Evolutionary conservation across 208 protist species (phyloP).

Genomic region (Leishmania gerbilli): DNA sequence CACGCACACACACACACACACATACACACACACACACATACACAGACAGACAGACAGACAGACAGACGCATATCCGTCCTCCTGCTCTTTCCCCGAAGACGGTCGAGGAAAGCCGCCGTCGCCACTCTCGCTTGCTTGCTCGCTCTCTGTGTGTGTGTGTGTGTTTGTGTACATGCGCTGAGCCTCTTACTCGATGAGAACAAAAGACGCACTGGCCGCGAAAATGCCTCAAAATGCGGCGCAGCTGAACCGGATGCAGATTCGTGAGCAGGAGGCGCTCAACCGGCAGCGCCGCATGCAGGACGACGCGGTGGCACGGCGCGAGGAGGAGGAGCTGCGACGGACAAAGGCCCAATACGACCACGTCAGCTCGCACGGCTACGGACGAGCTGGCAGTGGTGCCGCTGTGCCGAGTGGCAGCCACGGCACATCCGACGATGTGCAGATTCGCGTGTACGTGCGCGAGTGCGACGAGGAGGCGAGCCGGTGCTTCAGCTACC

Average conservation of each 20-base stretch:
- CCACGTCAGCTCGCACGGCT: constrained; percentile 66
- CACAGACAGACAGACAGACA: not conserved
- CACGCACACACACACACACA: no score
- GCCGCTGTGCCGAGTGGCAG: not conserved
- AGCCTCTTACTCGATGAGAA: not conserved
- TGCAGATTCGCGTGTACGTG: constrained; percentile 83
- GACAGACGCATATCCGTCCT: no score
- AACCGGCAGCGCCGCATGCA: constrained; percentile 66
- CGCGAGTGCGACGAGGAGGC: constrained; percentile 77
- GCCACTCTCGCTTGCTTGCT: not conserved
- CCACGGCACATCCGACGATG: constrained; percentile 34
- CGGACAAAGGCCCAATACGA: constrained; percentile 64
- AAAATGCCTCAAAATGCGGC: constrained; percentile 66
- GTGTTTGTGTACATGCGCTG: not conserved
- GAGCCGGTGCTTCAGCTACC: constrained; percentile 53
- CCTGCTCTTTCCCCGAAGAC: not conserved
- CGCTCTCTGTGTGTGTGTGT: no score
- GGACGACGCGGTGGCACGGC: constrained; percentile 43
- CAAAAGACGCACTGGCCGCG: no score
- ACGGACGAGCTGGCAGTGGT: constrained; percentile 30
- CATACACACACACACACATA: not conserved
- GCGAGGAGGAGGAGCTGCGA: constrained; percentile 31
- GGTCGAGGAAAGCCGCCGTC: not conserved
- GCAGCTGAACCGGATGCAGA: constrained; percentile 73
- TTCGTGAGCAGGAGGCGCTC: constrained; percentile 85